Evolutionary conservation across 768 basidiomycete genomes (phyloP), one percentile per base, ranked within the genome.

Genomic region (Clavulina sp.): DNA sequence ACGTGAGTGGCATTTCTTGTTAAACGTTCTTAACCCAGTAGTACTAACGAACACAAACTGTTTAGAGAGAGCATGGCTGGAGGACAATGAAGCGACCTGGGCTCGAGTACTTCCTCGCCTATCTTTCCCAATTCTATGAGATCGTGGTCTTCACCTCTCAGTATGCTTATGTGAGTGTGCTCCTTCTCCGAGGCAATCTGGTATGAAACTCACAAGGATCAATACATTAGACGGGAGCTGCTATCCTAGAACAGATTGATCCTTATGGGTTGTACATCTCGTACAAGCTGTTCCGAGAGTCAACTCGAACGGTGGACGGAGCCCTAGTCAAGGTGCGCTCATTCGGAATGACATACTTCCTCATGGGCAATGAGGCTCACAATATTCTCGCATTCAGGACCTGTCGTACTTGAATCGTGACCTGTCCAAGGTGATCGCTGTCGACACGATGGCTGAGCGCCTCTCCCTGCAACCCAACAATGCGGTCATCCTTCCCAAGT

Each of bases 91-190:
- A 97, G 68, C 79, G 95, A 31, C 93, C 95, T 1, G 95, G 95
- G 3, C 85, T 91, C 16, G 95, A 99, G 62, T 97, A 99, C 68
- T 99, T 99, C 75, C 72, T 99, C 31, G 92, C 78, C 26, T 99
- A 99, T 64, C 76, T 99, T 46, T 87, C 89, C 0, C 93, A 96
- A 61, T 99, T 97, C 69, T 99, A 89, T 63, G 95, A 99, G 70
- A 77, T 97, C 52, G 93, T 97, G 31, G 71, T 99, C 50, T 99
- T 97, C 69, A 97, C 92, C 6, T 74, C 80, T 18, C 88, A 93
- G 67, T 76, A 84, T 52, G 72, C 75, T 60, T 96, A 93, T 65
- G 92, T 93, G 57, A 47, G 85, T 74, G 33, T n/a, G n/a, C n/a
- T 30, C 29, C 50, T 26, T 49, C 30, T 28, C 2, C 40, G 48